Evolutionary conservation across 2,329 filamentous ascomycete genomes (phyloP), one percentile per base, ranked within the genome.

Genomic region (Pseudogymnoascus sp.): DNA sequence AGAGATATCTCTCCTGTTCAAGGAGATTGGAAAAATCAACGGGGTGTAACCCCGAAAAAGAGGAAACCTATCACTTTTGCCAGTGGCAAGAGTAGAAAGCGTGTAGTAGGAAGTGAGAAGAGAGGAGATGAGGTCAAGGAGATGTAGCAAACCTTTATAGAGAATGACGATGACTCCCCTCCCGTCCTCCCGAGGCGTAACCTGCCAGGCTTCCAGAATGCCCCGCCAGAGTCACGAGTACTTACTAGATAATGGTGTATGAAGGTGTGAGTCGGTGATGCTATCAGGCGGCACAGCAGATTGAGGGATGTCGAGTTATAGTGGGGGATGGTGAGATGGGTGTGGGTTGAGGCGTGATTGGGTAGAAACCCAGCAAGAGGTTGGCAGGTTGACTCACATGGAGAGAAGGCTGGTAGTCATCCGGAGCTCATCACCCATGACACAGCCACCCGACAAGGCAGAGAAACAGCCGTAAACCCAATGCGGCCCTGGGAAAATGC

Each of bases 261-360:
- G 41, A 50, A 50, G 41, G 41, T 50, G 25, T 50, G 43, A 50
- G 43, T 50, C 43, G 43, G 43, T 50, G 43, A 50, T 50, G 43
- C 2, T 50, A 50, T 30, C 25, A 50, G 43, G 43, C 43, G 43
- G 43, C 43, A 25, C 2, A 5, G 25, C 30, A 50, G 30, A 50
- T 14, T 30, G 43, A 30, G 43, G 43, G 43, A 50, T 50, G 25
- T 30, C 12, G 43, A 30, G 22, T 8, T 28, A 50, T 28, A 50
- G 43, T 50, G 43, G 43, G 4, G 43, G 22, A 50, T 50, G 43
- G 2, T 50, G 43, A 50, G 25, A 50, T 50, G 43, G 4, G 43
- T 18, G 43, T 50, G 43, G 43, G 25, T 8, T 50, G 43, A 18
- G 43, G 43, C 25, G 43, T 50, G 43, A 50, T 50, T 50, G 43